Percentiles rank a stretch among this genome's conserved stretches.
phyloP scores from a whole-genome alignment of 495 filamentous ascomycete species.

The Annulohypoxylon moriforme region DNA sequence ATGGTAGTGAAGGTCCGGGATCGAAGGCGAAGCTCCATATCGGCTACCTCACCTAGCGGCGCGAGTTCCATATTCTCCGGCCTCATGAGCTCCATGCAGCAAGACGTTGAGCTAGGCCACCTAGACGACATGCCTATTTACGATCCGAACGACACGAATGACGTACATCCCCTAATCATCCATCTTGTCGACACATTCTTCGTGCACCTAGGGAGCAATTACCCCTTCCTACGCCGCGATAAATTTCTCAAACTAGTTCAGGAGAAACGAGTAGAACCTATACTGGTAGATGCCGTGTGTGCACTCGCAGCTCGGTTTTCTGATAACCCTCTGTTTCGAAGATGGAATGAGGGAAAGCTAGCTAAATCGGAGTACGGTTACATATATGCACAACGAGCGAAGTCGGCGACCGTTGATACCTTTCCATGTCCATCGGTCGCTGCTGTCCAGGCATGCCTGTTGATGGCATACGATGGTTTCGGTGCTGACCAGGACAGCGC shows the following conservation, averaged over 20 bases:
- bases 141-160: conserved; percentile 73
- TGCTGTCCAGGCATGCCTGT: conserved; percentile 80
- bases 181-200: conserved; percentile 84
- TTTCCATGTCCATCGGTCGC: conserved; percentile 82
- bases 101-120: conserved; percentile 62
- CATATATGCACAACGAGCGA: conserved; percentile 81
- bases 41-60: conserved; percentile 53
- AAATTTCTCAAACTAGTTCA: conserved; percentile 75
- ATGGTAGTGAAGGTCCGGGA: conserved; percentile 81
- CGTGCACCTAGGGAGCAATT: conserved; percentile 79
- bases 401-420: conserved; percentile 76
- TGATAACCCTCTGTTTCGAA: conserved; percentile 69
- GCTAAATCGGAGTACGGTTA: conserved; percentile 72
- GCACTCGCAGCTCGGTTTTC: conserved; percentile 85
- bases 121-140: conserved; percentile 81
- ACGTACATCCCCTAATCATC: conserved; percentile 76
- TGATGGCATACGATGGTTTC: conserved; percentile 88
- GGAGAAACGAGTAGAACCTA: conserved; percentile 82
- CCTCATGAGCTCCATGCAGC: conserved; percentile 45
- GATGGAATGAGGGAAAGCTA: conserved; percentile 64
- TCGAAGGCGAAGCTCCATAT: conserved; percentile 61
- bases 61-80: conserved; percentile 45
- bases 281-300: conserved; percentile 88
- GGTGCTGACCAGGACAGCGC: conserved; percentile 87
- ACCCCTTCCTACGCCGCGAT: conserved; percentile 78